phyloP scores from a whole-genome alignment of 2,329 filamentous ascomycete species.

The Penicillium sp. region DNA sequence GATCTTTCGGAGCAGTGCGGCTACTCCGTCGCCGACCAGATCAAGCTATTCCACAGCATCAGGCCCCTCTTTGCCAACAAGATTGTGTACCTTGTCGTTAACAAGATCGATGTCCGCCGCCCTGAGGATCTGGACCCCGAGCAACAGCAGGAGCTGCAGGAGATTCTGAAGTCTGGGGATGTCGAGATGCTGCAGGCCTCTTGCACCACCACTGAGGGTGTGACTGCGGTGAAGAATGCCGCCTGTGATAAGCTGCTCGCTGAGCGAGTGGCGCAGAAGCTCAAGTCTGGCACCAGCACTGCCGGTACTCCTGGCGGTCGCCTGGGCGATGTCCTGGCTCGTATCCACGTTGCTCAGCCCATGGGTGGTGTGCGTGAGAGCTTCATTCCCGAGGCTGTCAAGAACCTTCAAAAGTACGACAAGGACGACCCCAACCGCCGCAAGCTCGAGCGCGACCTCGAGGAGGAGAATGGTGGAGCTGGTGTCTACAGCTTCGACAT shows the following conservation, averaged over 20 bases:
- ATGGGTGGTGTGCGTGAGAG: constrained; percentile 78
- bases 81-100: constrained; percentile 92
- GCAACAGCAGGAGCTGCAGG: constrained; percentile 72
- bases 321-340: constrained; percentile 82
- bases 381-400: constrained; percentile 82
- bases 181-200: constrained; percentile 91
- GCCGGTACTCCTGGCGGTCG: constrained; percentile 74
- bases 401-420: constrained; percentile 82
- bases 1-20: constrained; percentile 95
- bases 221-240: constrained; percentile 91
- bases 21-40: constrained; percentile 88
- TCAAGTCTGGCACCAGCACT: constrained; percentile 81
- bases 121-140: constrained; percentile 83
- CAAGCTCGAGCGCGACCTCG: constrained; percentile 77
- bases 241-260: constrained; percentile 91
- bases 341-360: constrained; percentile 96
- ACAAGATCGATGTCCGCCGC: constrained; percentile 92
- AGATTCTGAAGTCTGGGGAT: constrained; percentile 78
- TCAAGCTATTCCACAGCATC: constrained; percentile 92
- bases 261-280: constrained; percentile 89
- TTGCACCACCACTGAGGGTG: constrained; percentile 90
- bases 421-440: constrained; percentile 80
- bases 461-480: constrained; percentile 88
- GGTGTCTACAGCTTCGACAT: constrained; percentile 96
- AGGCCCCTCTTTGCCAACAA: constrained; percentile 97